Evolutionary conservation across 805 yeast genomes (phyloP).

Genomic region (Kuraishia ogatae): DNA sequence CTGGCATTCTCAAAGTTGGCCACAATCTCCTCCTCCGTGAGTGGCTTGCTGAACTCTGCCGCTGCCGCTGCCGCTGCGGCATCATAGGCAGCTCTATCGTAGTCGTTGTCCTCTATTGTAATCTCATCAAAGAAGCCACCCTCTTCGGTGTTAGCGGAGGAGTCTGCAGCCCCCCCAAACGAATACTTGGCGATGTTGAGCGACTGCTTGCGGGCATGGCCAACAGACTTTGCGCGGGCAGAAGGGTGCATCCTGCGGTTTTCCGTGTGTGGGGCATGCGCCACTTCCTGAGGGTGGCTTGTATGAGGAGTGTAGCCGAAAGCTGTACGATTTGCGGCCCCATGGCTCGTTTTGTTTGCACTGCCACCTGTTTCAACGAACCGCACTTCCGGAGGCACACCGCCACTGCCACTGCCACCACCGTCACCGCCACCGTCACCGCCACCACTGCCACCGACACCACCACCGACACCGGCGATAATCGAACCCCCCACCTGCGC

Average conservation of each 20-base stretch:
- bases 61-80: background rate
- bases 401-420: no score
- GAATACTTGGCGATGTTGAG: conserved; percentile 21
- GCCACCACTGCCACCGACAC: background rate
- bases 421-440: no score
- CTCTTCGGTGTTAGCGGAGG: conserved; percentile 19
- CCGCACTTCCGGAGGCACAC: no score
- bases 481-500: conserved; percentile 18
- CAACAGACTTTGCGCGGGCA: conserved; percentile 82
- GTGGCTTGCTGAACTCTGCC: conserved; percentile 14
- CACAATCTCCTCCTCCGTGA: conserved; percentile 40
- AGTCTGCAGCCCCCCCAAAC: background rate
- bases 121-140: conserved; percentile 56
- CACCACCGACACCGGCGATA: background rate
- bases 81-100: conserved; percentile 8
- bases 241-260: conserved; percentile 53
- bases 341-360: no score
- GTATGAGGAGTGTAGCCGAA: conserved; percentile 1
- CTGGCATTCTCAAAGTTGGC: conserved; percentile 42
- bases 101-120: conserved; percentile 26
- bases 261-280: background rate
- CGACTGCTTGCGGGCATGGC: conserved; percentile 66
- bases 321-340: no score
- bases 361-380: no score
- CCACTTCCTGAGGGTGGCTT: background rate